These are phyloP conservation scores for Sechiopsis laciniata DNA, from an alignment of 306 rosid genomes.

Conservation along the genomic window DNA sequence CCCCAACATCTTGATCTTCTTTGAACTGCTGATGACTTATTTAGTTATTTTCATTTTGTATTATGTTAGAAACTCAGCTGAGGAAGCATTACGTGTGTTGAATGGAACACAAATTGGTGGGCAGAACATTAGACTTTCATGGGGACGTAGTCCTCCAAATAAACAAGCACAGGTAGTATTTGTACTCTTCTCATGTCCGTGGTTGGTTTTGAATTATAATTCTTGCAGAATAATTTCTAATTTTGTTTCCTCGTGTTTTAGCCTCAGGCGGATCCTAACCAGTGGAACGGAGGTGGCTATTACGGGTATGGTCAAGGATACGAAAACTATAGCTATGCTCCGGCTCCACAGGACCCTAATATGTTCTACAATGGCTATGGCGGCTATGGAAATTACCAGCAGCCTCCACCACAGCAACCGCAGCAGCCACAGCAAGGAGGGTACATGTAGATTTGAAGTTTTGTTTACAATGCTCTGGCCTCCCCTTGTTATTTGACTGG, in stretches of 20 bases:
- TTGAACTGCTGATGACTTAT: background rate
- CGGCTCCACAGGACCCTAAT: constrained; percentile 55
- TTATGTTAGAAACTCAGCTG: constrained; percentile 45
- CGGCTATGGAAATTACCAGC: constrained; percentile 59
- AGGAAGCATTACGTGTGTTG: constrained; percentile 54
- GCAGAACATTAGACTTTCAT: constrained; percentile 57
- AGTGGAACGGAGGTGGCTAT: constrained; percentile 51
- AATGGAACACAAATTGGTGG: constrained; percentile 51
- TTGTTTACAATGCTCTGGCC: constrained; percentile 10
- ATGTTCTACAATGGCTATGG: constrained; percentile 55
- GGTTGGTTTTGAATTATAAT: background rate
- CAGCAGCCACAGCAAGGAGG: constrained; percentile 13
- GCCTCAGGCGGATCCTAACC: constrained; percentile 53
- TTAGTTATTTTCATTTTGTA: background rate
- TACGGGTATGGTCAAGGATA: constrained; percentile 56
- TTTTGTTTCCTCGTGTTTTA: constrained; percentile 2
- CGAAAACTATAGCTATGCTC: constrained; percentile 47
- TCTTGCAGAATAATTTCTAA: too few species aligned
- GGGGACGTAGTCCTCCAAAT: constrained; percentile 65
- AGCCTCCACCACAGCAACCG: constrained; percentile 48
- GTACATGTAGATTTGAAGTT: constrained; percentile 6
- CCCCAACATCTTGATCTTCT: background rate
- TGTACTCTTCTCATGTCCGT: too few species aligned
- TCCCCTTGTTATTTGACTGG: background rate
- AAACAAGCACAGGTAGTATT: constrained; percentile 38